Conservation (phyloP, 495 filamentous ascomycete genomes). For the Cudoniella acicularis region DNA sequence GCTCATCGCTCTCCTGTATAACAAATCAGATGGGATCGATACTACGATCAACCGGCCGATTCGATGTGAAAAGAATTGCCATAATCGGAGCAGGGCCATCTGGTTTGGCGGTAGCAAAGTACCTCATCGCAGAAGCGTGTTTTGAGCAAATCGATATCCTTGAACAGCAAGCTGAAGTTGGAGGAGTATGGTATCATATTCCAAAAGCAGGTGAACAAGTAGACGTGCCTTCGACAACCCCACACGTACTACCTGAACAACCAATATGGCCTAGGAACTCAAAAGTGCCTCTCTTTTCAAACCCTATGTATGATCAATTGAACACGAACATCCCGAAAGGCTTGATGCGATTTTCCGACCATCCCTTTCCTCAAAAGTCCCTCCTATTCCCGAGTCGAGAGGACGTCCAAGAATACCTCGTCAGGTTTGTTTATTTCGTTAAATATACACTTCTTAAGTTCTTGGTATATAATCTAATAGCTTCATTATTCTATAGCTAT, state of each 20-base stretch:
- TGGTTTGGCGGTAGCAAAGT: slow-evolving; percentile 65
- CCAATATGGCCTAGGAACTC: slow-evolving; percentile 38
- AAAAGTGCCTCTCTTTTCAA: slow-evolving; percentile 46
- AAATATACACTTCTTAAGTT: too few relatives aligned
- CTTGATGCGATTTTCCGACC: slow-evolving; percentile 78
- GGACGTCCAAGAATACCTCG: slow-evolving; percentile 67
- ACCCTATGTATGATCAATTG: slow-evolving; percentile 72
- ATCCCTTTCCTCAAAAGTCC: slow-evolving; percentile 54
- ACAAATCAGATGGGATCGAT: neutral
- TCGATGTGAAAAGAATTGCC: slow-evolving; percentile 48
- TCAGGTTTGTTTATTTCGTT: too few relatives aligned
- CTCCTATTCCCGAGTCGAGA: slow-evolving; percentile 70
- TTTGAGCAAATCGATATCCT: slow-evolving; percentile 73
- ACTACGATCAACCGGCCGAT: neutral
- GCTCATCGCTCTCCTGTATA: neutral
- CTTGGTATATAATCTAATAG: too few relatives aligned
- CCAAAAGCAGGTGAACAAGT: slow-evolving; percentile 22
- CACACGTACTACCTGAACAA: slow-evolving; percentile 26
- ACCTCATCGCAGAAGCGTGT: slow-evolving; percentile 65
- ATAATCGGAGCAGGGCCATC: slow-evolving; percentile 70
- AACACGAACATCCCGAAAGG: slow-evolving; percentile 84
- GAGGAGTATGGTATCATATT: slow-evolving; percentile 82
- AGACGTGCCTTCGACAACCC: slow-evolving; percentile 14
- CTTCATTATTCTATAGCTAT: too few relatives aligned
- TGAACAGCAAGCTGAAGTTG: slow-evolving; percentile 71